A percentile compares a stretch with the other conserved stretches of the same genome.
Evolutionary conservation across 192 early-diverging fungal species (phyloP).

Genomic region (Coemansia pectinata): DNA sequence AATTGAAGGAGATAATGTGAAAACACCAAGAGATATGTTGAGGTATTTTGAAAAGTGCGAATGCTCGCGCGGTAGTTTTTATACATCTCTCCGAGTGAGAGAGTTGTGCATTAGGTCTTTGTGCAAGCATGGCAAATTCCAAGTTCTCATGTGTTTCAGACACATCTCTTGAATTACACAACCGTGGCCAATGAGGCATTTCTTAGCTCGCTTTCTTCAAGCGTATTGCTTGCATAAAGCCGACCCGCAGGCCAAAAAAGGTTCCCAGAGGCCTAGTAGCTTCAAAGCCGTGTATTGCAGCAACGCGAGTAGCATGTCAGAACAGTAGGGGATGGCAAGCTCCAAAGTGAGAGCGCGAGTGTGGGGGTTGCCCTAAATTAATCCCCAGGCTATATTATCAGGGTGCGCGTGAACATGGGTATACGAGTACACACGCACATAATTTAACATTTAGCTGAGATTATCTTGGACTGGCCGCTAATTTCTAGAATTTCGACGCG

Average conservation of each 20-base stretch:
- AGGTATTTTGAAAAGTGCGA: neutral
- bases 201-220: neutral
- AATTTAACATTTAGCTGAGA: neutral
- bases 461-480: too few relatives aligned
- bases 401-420: neutral
- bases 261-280: neutral
- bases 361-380: neutral
- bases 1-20: too few relatives aligned
- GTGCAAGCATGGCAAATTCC: too few relatives aligned
- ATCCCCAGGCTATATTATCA: neutral
- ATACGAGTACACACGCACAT: neutral
- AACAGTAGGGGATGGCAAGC: neutral
- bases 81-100: neutral
- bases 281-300: neutral
- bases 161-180: neutral
- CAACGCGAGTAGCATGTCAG: neutral
- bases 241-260: neutral
- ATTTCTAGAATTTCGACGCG: too few relatives aligned
- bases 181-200: neutral
- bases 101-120: neutral
- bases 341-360: neutral
- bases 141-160: slow-evolving; percentile 5
- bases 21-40: neutral
- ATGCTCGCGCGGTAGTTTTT: neutral
- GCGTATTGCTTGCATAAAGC: neutral